A percentile compares a stretch with the other conserved stretches of the same genome.
phyloP scores from a whole-genome alignment of 1,284 basidiomycete species.

The Rhodofomes roseus region DNA sequence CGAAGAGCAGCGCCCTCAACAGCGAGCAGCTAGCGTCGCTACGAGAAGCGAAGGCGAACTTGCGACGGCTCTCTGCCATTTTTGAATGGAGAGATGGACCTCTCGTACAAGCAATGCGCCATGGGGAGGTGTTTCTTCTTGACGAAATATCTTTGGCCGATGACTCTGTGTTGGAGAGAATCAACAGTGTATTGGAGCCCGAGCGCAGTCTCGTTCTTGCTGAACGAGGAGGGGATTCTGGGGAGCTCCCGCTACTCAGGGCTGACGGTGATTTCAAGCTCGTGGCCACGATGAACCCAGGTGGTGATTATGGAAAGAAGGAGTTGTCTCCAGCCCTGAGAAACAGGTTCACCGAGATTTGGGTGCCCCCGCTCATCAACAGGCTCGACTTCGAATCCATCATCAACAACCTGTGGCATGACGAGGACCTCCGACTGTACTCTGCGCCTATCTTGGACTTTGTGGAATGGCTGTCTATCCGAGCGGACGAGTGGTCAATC shows the following conservation, averaged over 20 bases:
- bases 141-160: slow-evolving; percentile 99
- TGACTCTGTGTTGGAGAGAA: slow-evolving; percentile 95
- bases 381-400: slow-evolving; percentile 80
- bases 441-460: slow-evolving; percentile 78
- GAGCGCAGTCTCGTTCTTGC: slow-evolving; percentile 89
- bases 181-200: slow-evolving; percentile 96
- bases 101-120: slow-evolving; percentile 87
- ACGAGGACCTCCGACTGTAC: slow-evolving; percentile 52
- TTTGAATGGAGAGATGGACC: slow-evolving; percentile 99
- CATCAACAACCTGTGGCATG: slow-evolving; percentile 69
- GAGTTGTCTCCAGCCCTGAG: slow-evolving; percentile 95
- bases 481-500: slow-evolving; percentile 65
- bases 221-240: slow-evolving; percentile 81
- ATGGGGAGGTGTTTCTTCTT: slow-evolving; percentile 85
- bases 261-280: slow-evolving; percentile 81
- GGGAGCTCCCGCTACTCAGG: slow-evolving; percentile 64
- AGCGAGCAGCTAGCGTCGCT: slow-evolving; percentile 31
- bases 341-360: slow-evolving; percentile 99
- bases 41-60: slow-evolving; percentile 37
- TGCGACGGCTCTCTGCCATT: slow-evolving; percentile 62
- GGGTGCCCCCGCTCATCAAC: slow-evolving; percentile 89
- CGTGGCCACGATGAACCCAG: slow-evolving; percentile 98
- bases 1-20: slow-evolving; percentile 34
- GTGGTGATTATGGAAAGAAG: slow-evolving; percentile 99
- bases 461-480: slow-evolving; percentile 73